Evolutionary conservation across 306 rosid genomes (phyloP).

Genomic region (Castanea sativa): DNA sequence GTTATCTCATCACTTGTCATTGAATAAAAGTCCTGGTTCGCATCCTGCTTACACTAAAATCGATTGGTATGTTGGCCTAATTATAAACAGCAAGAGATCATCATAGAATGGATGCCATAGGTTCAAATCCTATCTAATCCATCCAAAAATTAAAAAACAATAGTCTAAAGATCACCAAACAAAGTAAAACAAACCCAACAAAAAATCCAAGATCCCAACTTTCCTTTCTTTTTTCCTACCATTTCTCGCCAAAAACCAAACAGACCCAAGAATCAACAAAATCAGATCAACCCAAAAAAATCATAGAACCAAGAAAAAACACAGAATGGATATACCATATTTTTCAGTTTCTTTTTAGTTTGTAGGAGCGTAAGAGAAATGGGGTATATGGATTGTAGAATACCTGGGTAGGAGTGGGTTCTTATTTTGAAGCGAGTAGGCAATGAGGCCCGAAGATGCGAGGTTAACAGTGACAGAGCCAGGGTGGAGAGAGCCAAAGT

Average conservation of each 20-base stretch:
- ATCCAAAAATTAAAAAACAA: background rate
- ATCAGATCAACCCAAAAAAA: slow-evolving; percentile 2
- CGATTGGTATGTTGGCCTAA: no score
- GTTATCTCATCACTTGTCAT: no score
- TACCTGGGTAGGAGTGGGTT: slow-evolving; percentile 92
- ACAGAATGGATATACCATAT: background rate
- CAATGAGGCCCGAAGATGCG: slow-evolving; percentile 56
- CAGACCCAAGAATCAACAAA: background rate
- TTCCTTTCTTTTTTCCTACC: background rate
- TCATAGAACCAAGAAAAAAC: background rate
- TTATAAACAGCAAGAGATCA: no score
- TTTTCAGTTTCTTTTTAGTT: background rate
- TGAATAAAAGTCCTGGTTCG: no score
- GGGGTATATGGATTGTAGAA: background rate
- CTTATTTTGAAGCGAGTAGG: slow-evolving; percentile 62
- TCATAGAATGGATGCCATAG: no score
- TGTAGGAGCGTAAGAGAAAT: slow-evolving; percentile 1
- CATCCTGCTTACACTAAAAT: no score
- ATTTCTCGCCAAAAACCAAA: background rate
- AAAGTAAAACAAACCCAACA: background rate
- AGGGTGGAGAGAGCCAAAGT: slow-evolving; percentile 63
- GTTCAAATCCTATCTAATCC: no score
- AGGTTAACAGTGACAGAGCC: slow-evolving; percentile 69
- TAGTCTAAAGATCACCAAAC: background rate
- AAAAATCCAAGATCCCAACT: background rate